phyloP scores from a whole-genome alignment of 352 stramenopile genomes.

The Pythium dissimile region DNA sequence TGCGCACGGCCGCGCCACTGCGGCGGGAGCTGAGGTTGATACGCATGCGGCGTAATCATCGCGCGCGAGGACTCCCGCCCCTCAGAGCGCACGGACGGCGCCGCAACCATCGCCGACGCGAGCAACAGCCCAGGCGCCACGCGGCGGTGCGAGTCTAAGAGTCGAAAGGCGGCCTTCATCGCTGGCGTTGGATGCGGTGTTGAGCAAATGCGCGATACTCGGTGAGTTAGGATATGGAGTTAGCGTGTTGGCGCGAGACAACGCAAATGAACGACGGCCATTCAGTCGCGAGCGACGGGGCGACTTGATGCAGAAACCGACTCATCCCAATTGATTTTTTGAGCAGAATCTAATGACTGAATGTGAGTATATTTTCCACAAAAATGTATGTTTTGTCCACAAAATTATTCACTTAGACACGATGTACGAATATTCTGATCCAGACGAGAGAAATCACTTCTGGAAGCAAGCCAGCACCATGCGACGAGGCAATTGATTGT shows the following conservation, averaged over 20 bases:
- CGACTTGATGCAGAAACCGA: neutral
- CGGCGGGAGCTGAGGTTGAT: neutral
- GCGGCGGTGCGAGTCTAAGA: too few relatives aligned
- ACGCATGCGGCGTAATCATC: neutral
- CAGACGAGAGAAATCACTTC: slow-evolving; percentile 1
- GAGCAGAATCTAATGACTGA: too few relatives aligned
- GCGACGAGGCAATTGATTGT: neutral
- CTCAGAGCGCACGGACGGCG: too few relatives aligned
- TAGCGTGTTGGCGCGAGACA: neutral
- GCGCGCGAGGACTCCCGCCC: neutral
- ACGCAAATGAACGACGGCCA: too few relatives aligned
- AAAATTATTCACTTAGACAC: too few relatives aligned
- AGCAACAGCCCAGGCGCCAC: neutral
- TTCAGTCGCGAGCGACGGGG: neutral
- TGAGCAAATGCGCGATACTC: too few relatives aligned
- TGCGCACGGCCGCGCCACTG: neutral
- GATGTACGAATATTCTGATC: neutral
- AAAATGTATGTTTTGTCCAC: too few relatives aligned
- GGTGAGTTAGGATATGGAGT: too few relatives aligned
- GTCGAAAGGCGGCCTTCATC: too few relatives aligned
- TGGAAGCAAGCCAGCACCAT: neutral
- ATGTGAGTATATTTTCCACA: neutral
- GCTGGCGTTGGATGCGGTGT: too few relatives aligned
- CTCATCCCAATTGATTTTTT: neutral
- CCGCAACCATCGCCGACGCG: neutral